Evolutionary conservation across 805 yeast species (phyloP).

Genomic region (Yarrowia phangngaensis): DNA sequence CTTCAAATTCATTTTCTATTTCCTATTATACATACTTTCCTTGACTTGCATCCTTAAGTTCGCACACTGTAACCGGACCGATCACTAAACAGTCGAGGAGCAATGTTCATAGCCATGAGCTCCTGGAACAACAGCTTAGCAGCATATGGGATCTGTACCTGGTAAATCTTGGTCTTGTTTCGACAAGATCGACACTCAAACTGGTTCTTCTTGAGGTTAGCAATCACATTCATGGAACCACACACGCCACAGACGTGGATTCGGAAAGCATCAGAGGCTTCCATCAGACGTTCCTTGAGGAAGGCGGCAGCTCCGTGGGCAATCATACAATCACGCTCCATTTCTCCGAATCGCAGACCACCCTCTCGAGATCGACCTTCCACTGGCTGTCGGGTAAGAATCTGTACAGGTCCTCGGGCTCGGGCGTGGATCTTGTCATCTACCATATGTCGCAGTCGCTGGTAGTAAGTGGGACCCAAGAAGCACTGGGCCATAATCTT

Average conservation of each 20-base stretch:
- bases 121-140: constrained; percentile 98
- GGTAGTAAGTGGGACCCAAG: constrained; percentile 99
- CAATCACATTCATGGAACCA: constrained; percentile 97
- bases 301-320: constrained; percentile 99
- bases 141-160: constrained; percentile 96
- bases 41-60: no score
- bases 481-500: constrained; percentile 96
- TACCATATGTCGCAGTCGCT: constrained; percentile 98
- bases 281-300: constrained; percentile 96
- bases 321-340: constrained; percentile 99
- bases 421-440: constrained; percentile 99
- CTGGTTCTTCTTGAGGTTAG: constrained; percentile 94
- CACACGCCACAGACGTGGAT: constrained; percentile 98
- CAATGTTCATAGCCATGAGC: constrained; percentile 98
- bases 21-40: no score
- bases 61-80: constrained; percentile 53
- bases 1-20: no score
- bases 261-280: constrained; percentile 97
- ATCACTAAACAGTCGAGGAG: constrained; percentile 96
- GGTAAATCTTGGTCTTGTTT: constrained; percentile 96
- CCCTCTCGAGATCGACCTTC: constrained; percentile 99
- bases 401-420: constrained; percentile 98
- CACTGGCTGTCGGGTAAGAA: constrained; percentile 95
- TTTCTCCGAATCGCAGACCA: constrained; percentile 98
- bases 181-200: constrained; percentile 98